Percentiles rank a stretch among this genome's conserved stretches.
These are phyloP conservation scores for Sclerotiophoma versabilis DNA, from an alignment of 2,329 filamentous ascomycete genomes.

Conservation along the genomic window DNA sequence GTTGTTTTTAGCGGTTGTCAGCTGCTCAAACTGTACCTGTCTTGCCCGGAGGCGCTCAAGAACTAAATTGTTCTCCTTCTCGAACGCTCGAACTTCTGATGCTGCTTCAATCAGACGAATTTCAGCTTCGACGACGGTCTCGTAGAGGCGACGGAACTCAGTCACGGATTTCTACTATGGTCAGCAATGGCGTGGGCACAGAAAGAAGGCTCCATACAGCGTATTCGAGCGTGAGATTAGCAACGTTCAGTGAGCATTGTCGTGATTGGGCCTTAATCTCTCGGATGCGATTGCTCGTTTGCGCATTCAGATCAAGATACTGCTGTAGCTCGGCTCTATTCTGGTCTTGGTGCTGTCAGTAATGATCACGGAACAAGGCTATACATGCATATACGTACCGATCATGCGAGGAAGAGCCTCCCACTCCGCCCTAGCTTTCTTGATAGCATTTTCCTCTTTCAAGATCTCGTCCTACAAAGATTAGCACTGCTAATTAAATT, in stretches of 20 bases:
- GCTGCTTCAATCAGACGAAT: constrained; percentile 77
- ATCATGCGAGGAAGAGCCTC: constrained; percentile 74
- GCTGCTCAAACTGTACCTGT: constrained; percentile 20
- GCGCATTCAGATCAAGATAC: constrained; percentile 35
- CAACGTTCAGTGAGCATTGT: constrained; percentile 50
- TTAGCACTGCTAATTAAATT: not conserved
- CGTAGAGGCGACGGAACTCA: constrained; percentile 67
- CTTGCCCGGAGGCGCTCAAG: constrained; percentile 45
- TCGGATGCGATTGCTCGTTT: constrained; percentile 57
- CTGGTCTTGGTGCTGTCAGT: constrained; percentile 47
- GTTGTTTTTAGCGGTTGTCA: constrained; percentile 22
- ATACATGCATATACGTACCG: constrained; percentile 57
- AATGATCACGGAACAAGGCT: not conserved
- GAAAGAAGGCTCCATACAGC: constrained; percentile 52
- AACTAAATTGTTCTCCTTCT: constrained; percentile 62
- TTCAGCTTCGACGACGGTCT: constrained; percentile 71
- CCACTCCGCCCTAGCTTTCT: constrained; percentile 70
- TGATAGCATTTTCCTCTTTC: constrained; percentile 70
- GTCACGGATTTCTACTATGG: constrained; percentile 63
- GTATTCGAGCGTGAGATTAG: constrained; percentile 59
- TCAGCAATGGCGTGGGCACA: constrained; percentile 11
- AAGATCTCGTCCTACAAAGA: constrained; percentile 51
- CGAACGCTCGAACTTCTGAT: constrained; percentile 79
- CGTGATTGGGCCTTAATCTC: constrained; percentile 54
- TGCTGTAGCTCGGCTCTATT: constrained; percentile 55